phyloP scores from a whole-genome alignment of 768 basidiomycete genomes.

The Chalciporus sphaerocephalus region DNA sequence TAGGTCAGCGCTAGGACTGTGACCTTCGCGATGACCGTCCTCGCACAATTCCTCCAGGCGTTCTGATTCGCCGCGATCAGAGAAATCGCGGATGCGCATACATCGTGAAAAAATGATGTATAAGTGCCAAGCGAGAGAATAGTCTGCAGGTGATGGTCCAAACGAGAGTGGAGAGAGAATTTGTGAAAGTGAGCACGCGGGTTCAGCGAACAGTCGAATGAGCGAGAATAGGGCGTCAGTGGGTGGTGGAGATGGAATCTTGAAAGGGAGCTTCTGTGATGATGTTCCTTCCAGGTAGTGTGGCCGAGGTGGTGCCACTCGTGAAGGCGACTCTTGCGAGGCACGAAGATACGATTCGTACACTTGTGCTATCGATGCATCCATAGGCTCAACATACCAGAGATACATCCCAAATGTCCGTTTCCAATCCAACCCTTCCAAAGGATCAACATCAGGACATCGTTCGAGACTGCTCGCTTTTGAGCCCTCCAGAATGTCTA shows the following conservation, averaged over 20 bases:
- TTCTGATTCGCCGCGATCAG: slow-evolving; percentile 63
- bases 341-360: slow-evolving; percentile 56
- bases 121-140: slow-evolving; percentile 86
- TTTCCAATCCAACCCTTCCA: slow-evolving; percentile 87
- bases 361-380: slow-evolving; percentile 65
- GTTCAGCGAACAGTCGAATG: slow-evolving; percentile 73
- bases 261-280: slow-evolving; percentile 33
- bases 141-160: slow-evolving; percentile 70
- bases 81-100: slow-evolving; percentile 79
- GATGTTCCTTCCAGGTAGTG: slow-evolving; percentile 45
- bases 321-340: slow-evolving; percentile 34
- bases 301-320: slow-evolving; percentile 53
- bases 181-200: slow-evolving; percentile 62
- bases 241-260: slow-evolving; percentile 40
- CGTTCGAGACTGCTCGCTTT: slow-evolving; percentile 49
- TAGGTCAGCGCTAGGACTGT: slow-evolving; percentile 78
- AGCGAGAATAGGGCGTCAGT: slow-evolving; percentile 78
- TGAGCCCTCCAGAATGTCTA: slow-evolving; percentile 53
- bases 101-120: slow-evolving; percentile 84
- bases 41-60: slow-evolving; percentile 33
- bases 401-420: slow-evolving; percentile 84
- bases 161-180: slow-evolving; percentile 72
- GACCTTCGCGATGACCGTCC: slow-evolving; percentile 58
- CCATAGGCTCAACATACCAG: slow-evolving; percentile 79
- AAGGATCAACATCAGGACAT: slow-evolving; percentile 55